Percentiles rank a stretch among this genome's conserved stretches.
These are phyloP conservation scores for Pythium dissotocum DNA, from an alignment of 352 stramenopile genomes.

Conservation along the genomic window DNA sequence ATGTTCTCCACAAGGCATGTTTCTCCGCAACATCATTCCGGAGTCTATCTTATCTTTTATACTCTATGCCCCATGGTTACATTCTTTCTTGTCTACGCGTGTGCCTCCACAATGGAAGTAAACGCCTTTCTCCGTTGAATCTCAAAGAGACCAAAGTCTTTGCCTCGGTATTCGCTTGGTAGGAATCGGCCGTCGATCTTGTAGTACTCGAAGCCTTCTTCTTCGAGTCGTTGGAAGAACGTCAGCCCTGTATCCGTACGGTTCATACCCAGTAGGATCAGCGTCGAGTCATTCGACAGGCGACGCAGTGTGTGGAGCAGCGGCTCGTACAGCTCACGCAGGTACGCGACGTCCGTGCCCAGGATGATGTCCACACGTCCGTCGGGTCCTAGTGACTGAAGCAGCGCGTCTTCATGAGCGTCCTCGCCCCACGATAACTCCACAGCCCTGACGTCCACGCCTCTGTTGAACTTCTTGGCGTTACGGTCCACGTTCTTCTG, in stretches of 20 bases:
- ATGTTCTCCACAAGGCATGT: not conserved
- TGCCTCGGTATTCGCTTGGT: conserved; percentile 53
- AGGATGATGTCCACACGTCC: conserved; percentile 67
- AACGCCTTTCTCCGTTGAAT: conserved; percentile 39
- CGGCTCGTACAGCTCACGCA: conserved; percentile 72
- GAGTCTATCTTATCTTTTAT: not conserved
- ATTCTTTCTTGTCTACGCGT: not conserved
- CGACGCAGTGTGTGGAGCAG: conserved; percentile 60
- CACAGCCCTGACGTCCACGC: conserved; percentile 48
- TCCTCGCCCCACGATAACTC: conserved; percentile 61
- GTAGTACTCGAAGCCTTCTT: conserved; percentile 81
- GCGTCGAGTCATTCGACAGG: conserved; percentile 41
- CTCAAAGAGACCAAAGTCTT: conserved; percentile 83
- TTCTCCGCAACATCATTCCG: not conserved
- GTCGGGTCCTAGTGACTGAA: conserved; percentile 34
- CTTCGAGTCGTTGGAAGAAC: conserved; percentile 74
- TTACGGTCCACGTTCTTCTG: conserved; percentile 65
- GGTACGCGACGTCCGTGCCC: conserved; percentile 81
- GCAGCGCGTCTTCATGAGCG: conserved; percentile 45
- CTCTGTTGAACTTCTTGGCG: conserved; percentile 21
- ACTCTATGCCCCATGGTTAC: not conserved
- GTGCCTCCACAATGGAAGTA: conserved; percentile 5
- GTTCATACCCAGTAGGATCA: conserved; percentile 77
- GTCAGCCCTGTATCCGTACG: conserved; percentile 58
- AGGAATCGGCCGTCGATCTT: conserved; percentile 71